Evolutionary conservation across 2,329 filamentous ascomycete genomes (phyloP).

Genomic region (Pseudopithomyces chartarum): DNA sequence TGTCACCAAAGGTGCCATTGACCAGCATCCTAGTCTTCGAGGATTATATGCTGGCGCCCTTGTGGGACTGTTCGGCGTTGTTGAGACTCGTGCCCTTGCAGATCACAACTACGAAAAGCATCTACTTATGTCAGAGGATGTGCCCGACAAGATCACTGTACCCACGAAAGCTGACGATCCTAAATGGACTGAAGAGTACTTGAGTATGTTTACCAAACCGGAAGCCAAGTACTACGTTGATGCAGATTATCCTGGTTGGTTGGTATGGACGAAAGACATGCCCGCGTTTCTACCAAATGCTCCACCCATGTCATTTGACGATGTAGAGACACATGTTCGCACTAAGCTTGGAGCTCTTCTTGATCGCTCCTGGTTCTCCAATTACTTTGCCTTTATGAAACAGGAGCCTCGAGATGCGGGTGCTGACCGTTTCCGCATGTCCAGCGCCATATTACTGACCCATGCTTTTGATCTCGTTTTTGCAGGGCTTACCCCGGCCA

Average conservation of each 20-base stretch:
- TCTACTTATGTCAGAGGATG: conserved; percentile 76
- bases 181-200: conserved; percentile 77
- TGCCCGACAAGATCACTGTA: conserved; percentile 77
- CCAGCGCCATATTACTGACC: conserved; percentile 82
- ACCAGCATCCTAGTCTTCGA: conserved; percentile 85
- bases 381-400: conserved; percentile 91
- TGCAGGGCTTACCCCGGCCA: conserved; percentile 75
- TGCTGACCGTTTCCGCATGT: conserved; percentile 87
- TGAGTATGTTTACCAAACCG: conserved; percentile 76
- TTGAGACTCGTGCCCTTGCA: conserved; percentile 85
- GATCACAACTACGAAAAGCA: conserved; percentile 87
- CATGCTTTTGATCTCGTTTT: conserved; percentile 91
- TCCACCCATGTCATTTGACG: conserved; percentile 75
- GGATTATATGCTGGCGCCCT: conserved; percentile 82
- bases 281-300: conserved; percentile 77
- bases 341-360: conserved; percentile 80
- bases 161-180: conserved; percentile 71
- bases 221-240: conserved; percentile 89
- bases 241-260: conserved; percentile 90
- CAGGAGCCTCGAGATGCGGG: conserved; percentile 86
- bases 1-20: conserved; percentile 80
- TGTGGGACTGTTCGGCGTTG: conserved; percentile 75
- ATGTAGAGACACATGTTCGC: conserved; percentile 74
- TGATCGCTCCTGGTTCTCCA: conserved; percentile 82
- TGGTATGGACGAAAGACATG: conserved; percentile 91